phyloP scores from a whole-genome alignment of 345 rosid genomes.

The Gossypium sturtianum region DNA sequence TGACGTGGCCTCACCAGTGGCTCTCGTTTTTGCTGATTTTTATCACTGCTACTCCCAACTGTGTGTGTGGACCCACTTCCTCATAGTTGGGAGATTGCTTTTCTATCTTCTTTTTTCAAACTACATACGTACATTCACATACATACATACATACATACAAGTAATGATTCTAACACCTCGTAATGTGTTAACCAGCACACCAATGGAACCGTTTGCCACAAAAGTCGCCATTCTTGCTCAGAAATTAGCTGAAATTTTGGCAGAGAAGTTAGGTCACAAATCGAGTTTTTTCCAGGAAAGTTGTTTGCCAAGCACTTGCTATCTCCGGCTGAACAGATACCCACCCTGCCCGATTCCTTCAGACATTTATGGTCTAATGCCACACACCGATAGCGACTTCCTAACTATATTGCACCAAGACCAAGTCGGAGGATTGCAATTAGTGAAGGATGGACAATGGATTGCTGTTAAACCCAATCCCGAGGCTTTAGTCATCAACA shows the following conservation, averaged over 20 bases:
- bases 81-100: neutral
- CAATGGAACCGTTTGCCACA: conserved; percentile 60
- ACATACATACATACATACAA: no score
- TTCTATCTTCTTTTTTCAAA: neutral
- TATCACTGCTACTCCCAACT: neutral
- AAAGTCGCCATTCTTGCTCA: conserved; percentile 58
- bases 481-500: conserved; percentile 65
- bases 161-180: neutral
- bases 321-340: conserved; percentile 76
- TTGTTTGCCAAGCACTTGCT: conserved; percentile 70
- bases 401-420: conserved; percentile 87
- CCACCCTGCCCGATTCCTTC: conserved; percentile 66
- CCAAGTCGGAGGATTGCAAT: conserved; percentile 83
- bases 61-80: conserved; percentile 9
- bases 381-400: conserved; percentile 96
- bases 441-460: conserved; percentile 78
- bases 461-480: conserved; percentile 66
- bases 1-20: no score
- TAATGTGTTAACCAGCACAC: conserved; percentile 34
- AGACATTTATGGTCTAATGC: conserved; percentile 65
- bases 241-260: conserved; percentile 54
- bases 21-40: conserved; percentile 2
- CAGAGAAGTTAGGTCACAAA: conserved; percentile 49
- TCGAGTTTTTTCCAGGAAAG: conserved; percentile 55
- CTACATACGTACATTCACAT: neutral